Base-by-base conservation (phyloP, 805 yeast species). In the Myxozyma kluyveri region DNA sequence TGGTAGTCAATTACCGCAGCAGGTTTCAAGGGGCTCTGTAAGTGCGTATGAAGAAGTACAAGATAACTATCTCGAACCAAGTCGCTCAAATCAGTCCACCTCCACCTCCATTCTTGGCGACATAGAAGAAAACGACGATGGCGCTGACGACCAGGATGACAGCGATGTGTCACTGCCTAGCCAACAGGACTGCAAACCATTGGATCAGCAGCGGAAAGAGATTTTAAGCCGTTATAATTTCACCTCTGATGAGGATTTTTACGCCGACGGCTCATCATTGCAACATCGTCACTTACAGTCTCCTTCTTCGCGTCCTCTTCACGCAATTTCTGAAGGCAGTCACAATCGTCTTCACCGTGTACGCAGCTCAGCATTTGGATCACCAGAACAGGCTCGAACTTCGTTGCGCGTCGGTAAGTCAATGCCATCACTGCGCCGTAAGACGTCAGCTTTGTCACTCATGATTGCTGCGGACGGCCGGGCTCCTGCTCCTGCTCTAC, bases 361-460 rank as follows among this genome's bases (percentile, higher is more conserved):
- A 18, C 39, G 23, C 7, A 42, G 23, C 3, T 36, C 53, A 10
- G 47, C 47, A 31, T 23, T 49, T n/a, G 41, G 36, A 19, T 45
- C 45, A 5, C 49, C 53, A 7, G 35, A 39, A 21, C 31, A 26
- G 32, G 2, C 22, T 6, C 44, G 26, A 1, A 14, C n/a, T 18
- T n/a, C n/a, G n/a, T 14, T 52, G 12, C 27, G 45, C 3, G 38
- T 31, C 9, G 37, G 47, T 18, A 53, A 49, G 32, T 53, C 57
- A n/a, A 53, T 45, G 47, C 54, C 54, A 6, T 35, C 23, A 10
- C 29, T 54, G 18, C 19, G 41, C 9, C 37, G 54, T 14, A 45
- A 48, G 39, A 24, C 46, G 3, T 54, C 57, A 21, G 37, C 48
- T 17, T 32, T 54, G 14, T 39, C 54, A 2, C 31, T 54, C 27